phyloP scores from a whole-genome alignment of 352 stramenopile species.

The Phytopythium oedochilum region DNA sequence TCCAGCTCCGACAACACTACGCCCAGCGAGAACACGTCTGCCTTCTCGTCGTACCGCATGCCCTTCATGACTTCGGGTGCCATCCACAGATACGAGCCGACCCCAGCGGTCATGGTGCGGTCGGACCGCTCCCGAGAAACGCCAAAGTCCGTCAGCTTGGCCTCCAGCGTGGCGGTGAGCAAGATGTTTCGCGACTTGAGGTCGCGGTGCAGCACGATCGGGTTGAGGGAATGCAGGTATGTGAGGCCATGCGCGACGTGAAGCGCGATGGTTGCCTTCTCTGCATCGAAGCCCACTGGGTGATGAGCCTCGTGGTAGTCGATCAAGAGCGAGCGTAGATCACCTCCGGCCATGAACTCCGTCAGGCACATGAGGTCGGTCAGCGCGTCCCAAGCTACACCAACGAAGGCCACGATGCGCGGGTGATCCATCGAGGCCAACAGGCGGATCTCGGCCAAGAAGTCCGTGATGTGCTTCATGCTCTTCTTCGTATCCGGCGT shows the following conservation, averaged over 20 bases:
- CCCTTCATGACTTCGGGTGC: constrained; percentile 35
- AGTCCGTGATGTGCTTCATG: constrained; percentile 28
- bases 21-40: constrained; percentile 35
- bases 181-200: constrained; percentile 70
- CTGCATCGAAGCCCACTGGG: constrained; percentile 18
- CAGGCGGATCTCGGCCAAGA: constrained; percentile 37
- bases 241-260: constrained; percentile 26
- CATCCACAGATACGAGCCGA: constrained; percentile 21
- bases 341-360: constrained; percentile 45
- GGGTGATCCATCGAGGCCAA: constrained; percentile 42
- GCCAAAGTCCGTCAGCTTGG: constrained; percentile 57
- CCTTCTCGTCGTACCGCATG: constrained; percentile 27
- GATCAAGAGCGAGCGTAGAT: constrained; percentile 34
- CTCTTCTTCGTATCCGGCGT: constrained; percentile 36
- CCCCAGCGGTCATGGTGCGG: constrained; percentile 19
- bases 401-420: constrained; percentile 45
- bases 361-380: constrained; percentile 40
- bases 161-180: constrained; percentile 24
- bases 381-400: constrained; percentile 48
- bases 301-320: constrained; percentile 12
- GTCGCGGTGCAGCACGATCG: constrained; percentile 39
- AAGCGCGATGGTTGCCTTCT: constrained; percentile 32
- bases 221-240: constrained; percentile 25
- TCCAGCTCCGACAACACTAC: constrained; percentile 22
- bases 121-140: constrained; percentile 20